Evolutionary conservation across 352 stramenopile species (phyloP), one percentile per base, ranked within the genome.

Genomic region (Phytophthora fragariaefolia): DNA sequence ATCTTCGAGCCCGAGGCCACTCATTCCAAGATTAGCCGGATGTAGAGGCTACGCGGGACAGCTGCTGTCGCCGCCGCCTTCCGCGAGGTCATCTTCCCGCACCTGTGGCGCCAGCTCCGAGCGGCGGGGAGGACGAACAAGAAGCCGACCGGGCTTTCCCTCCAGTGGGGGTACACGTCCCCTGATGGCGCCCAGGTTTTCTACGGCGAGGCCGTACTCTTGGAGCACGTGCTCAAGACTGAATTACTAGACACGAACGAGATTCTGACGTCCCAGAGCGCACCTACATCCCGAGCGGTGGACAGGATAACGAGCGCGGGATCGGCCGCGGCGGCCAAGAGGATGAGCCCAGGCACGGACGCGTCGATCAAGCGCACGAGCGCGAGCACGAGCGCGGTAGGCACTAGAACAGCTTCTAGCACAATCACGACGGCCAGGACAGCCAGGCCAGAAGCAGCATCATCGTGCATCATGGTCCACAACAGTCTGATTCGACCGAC

Each of bases 61-160:
- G 42, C 30, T 7, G 49, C 45, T 10, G 32, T 24, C 13, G 22
- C 24, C 17, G 27, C 17, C 12, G 48, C 62, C 27, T 10, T 34
- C 7, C 28, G 28, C 28, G 28, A 34, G 28, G 20, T 51, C 24
- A 56, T 49, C 30, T 66, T 60, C 50, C 4, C 8, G 6, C 56
- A 71, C 34, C 38, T 71, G 1, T 71, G 63, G 56, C 28, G 43
- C 3, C 63, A 61, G 15, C 24, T 66, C 2, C 28, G 42, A 17
- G 56, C 42, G 12, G 50, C 63, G 36, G 63, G 63, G 28, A 59
- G 55, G 55, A 63, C 42, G 13, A 1, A 53, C 17, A 71, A 56
- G 24, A 4, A 38, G n/a, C 50, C 50, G 10, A 65, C 15, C 32
- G 28, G 28, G 28, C 28, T 34, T 6, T 54, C 45, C 7, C 32